These are phyloP conservation scores for Hyphopichia fennica DNA, from an alignment of 1,139 yeast species.

Conservation along the genomic window DNA sequence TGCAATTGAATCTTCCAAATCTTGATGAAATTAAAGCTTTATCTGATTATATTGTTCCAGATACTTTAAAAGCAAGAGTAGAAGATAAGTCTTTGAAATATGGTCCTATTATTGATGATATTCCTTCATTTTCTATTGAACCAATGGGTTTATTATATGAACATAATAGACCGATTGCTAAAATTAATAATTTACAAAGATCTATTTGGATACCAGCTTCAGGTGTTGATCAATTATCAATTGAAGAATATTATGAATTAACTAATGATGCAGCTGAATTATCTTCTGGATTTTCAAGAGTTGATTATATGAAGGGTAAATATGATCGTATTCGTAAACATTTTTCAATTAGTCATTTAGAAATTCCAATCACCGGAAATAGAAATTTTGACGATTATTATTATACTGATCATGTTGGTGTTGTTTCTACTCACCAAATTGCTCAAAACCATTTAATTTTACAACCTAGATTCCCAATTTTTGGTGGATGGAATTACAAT, in stretches of 20 bases:
- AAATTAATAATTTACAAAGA: conserved; percentile 62
- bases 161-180: conserved; percentile 66
- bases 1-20: conserved; percentile 24
- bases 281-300: conserved; percentile 69
- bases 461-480: conserved; percentile 87
- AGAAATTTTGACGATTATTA: conserved; percentile 62
- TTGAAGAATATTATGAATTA: conserved; percentile 86
- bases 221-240: conserved; percentile 38
- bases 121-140: conserved; percentile 47
- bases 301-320: conserved; percentile 66
- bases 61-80: conserved; percentile 26
- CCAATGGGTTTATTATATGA: conserved; percentile 61
- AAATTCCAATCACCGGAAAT: conserved; percentile 47
- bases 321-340: conserved; percentile 42
- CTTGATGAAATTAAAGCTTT: conserved; percentile 11
- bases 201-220: conserved; percentile 69
- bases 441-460: conserved; percentile 53
- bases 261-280: conserved; percentile 75
- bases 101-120: conserved; percentile 50
- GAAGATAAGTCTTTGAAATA: conserved; percentile 47
- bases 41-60: conserved; percentile 18
- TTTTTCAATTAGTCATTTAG: conserved; percentile 55
- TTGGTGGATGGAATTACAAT: conserved; percentile 96
- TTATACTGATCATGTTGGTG: conserved; percentile 87
- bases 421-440: conserved; percentile 78